These are phyloP conservation scores for Bimuria novae-zelandiae DNA, from an alignment of 2,329 filamentous ascomycete genomes.

Conservation along the genomic window DNA sequence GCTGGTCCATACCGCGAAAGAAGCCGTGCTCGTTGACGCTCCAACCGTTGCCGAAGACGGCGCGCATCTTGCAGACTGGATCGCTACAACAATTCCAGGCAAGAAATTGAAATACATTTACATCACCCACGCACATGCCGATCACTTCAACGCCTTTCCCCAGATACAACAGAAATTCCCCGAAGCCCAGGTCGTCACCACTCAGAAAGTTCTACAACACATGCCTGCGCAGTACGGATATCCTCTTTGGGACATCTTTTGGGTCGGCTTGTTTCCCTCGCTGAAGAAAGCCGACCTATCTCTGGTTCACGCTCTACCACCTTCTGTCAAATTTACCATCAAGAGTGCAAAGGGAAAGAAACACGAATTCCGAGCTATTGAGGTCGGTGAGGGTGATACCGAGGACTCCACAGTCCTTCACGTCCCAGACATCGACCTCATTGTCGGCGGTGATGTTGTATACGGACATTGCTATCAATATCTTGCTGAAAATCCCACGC, in stretches of 20 bases:
- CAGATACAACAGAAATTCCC: conserved; percentile 42
- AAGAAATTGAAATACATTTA: conserved; percentile 44
- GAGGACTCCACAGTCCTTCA: conserved; percentile 42
- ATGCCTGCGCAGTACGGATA: conserved; percentile 13
- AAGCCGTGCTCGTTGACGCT: conserved; percentile 49
- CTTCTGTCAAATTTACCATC: conserved; percentile 23
- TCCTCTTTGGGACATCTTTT: conserved; percentile 20
- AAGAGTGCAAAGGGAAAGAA: conserved; percentile 12
- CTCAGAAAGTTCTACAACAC: conserved; percentile 6
- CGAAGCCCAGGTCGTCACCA: conserved; percentile 25
- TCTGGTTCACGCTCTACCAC: conserved; percentile 15
- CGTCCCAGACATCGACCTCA: conserved; percentile 42
- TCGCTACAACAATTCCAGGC: conserved; percentile 29
- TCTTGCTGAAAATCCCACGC: conserved; percentile 43
- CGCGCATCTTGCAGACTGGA: conserved; percentile 42
- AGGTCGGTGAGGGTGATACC: conserved; percentile 23
- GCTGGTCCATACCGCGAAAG: conserved; percentile 28
- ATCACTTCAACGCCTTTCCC: conserved; percentile 48
- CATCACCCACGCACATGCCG: conserved; percentile 50
- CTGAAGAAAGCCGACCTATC: not conserved
- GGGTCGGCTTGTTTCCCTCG: not conserved
- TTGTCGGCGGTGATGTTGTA: conserved; percentile 46
- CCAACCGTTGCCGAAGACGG: conserved; percentile 39
- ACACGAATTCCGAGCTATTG: conserved; percentile 22
- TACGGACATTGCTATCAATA: conserved; percentile 47